Evolutionary conservation across 108 stramenopile genomes (phyloP).

Genomic region (Aurantiochytrium sp.): DNA sequence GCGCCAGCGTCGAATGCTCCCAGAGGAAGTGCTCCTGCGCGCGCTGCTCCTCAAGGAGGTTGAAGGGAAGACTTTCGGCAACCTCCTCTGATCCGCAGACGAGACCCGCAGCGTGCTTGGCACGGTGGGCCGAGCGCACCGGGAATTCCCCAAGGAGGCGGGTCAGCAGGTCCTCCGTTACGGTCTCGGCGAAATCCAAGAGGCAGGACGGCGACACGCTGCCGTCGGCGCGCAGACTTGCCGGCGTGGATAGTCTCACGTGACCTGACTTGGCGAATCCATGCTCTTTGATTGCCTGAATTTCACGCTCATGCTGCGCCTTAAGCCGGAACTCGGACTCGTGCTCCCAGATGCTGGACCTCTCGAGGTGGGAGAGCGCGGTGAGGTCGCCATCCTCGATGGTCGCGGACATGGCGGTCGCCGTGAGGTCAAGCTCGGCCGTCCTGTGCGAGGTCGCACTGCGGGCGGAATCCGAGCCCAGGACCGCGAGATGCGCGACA

Average conservation of each 20-base stretch:
- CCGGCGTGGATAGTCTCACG: neutral
- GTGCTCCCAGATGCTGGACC: neutral
- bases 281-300: neutral
- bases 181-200: neutral
- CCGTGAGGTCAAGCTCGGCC: no score
- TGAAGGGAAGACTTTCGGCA: neutral
- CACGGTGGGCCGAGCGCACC: neutral
- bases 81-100: neutral
- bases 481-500: neutral
- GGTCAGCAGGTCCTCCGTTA: neutral
- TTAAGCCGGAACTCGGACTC: neutral
- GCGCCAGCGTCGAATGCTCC: neutral
- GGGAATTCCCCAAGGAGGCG: neutral
- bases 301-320: neutral
- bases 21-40: neutral
- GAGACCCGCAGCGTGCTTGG: neutral
- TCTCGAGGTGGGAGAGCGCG: no score
- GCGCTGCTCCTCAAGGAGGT: neutral
- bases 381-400: neutral
- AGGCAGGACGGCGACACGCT: neutral
- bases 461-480: no score
- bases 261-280: neutral
- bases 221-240: neutral
- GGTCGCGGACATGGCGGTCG: no score
- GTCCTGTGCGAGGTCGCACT: no score